Evolutionary conservation across 1,139 yeast species (phyloP).

Genomic region (Candida sanyaensis): DNA sequence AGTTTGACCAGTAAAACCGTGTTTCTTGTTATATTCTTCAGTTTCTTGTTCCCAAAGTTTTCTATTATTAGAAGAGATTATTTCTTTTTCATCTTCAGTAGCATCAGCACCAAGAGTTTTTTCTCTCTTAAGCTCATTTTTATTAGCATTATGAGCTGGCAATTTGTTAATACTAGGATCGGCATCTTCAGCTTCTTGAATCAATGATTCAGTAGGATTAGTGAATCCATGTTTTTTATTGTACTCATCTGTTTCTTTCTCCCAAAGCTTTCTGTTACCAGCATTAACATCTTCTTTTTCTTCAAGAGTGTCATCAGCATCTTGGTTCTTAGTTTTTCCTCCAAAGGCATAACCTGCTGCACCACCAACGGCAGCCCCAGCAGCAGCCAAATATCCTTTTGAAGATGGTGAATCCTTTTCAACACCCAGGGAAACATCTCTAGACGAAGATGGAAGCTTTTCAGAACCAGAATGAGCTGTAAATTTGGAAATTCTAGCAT

Average conservation of each 20-base stretch:
- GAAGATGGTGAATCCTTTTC: background rate
- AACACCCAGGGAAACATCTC: too few relatives aligned
- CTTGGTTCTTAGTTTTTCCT: conserved; percentile 6
- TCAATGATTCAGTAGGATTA: conserved; percentile 25
- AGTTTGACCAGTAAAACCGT: conserved; percentile 24
- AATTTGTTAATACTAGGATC: conserved; percentile 22
- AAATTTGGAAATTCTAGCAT: conserved; percentile 21
- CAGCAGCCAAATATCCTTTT: conserved; percentile 1
- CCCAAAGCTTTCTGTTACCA: conserved; percentile 12
- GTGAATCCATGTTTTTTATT: conserved; percentile 30
- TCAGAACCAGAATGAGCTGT: conserved; percentile 13
- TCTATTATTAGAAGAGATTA: conserved; percentile 8
- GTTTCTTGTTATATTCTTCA: conserved; percentile 29
- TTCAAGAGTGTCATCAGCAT: conserved; percentile 12
- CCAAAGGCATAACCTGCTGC: conserved; percentile 14
- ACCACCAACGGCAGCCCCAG: too few relatives aligned
- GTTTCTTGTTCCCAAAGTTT: conserved; percentile 24
- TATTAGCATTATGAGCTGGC: conserved; percentile 17
- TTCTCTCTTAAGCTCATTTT: conserved; percentile 7
- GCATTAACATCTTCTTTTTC: conserved; percentile 19
- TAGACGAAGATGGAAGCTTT: background rate
- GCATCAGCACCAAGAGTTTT: conserved; percentile 5
- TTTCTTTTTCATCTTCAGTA: conserved; percentile 9
- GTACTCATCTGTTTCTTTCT: conserved; percentile 26
- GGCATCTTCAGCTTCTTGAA: conserved; percentile 28